Evolutionary conservation across 805 yeast genomes (phyloP).

Genomic region (Candida vartiovaarae): DNA sequence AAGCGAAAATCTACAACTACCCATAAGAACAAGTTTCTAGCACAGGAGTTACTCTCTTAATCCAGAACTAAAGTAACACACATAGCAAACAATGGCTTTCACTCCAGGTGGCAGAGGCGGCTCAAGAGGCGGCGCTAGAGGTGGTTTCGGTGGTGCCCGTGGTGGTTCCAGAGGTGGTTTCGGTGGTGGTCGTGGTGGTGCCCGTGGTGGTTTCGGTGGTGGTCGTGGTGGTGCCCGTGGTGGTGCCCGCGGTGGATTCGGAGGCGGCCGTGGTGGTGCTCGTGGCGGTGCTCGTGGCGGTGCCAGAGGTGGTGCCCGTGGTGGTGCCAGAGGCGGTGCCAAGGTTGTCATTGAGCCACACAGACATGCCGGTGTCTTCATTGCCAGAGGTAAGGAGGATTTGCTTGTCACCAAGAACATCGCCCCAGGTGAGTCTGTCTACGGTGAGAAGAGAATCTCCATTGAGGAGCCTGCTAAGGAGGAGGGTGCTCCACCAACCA

Average conservation of each 20-base stretch:
- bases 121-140: conserved; percentile 41
- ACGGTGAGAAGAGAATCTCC: conserved; percentile 95
- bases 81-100: conserved; percentile 55
- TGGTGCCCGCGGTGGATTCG: conserved; percentile 41
- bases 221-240: conserved; percentile 43
- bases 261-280: conserved; percentile 46
- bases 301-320: conserved; percentile 65
- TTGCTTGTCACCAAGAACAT: conserved; percentile 91
- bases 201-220: conserved; percentile 31
- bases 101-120: conserved; percentile 65
- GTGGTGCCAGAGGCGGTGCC: conserved; percentile 88
- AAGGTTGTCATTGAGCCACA: conserved; percentile 98
- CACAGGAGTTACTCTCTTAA: too few species aligned
- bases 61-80: too few species aligned
- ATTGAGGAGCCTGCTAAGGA: conserved; percentile 89
- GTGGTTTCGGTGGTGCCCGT: conserved; percentile 49
- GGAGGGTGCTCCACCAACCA: conserved; percentile 84
- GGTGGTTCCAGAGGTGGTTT: conserved; percentile 43
- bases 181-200: conserved; percentile 42
- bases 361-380: conserved; percentile 97
- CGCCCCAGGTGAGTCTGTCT: conserved; percentile 98
- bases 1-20: too few species aligned
- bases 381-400: conserved; percentile 99
- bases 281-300: conserved; percentile 46
- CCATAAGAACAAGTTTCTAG: too few species aligned